A percentile compares a stretch with the other conserved stretches of the same genome.
Evolutionary conservation across 1,139 yeast genomes (phyloP).

Genomic region (Candida mesenterica): DNA sequence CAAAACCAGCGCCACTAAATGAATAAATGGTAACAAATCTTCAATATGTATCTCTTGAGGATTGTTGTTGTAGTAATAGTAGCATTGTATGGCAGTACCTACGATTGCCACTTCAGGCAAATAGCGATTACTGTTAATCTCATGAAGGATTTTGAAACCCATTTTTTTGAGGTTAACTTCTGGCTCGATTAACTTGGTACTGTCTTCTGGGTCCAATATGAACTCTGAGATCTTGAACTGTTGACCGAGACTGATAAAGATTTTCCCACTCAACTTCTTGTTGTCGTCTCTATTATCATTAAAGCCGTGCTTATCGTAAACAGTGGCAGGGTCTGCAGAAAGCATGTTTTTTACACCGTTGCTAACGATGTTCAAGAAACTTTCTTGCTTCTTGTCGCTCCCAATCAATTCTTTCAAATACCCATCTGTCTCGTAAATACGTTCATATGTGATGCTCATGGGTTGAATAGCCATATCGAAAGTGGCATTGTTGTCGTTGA

Average conservation of each 20-base stretch:
- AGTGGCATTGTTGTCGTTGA: slow-evolving; percentile 42
- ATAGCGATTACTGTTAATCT: slow-evolving; percentile 35
- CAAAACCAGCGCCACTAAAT: slow-evolving; percentile 23
- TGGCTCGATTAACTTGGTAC: slow-evolving; percentile 15
- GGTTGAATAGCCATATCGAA: slow-evolving; percentile 53
- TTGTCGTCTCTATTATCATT: slow-evolving; percentile 26
- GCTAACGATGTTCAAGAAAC: slow-evolving; percentile 34
- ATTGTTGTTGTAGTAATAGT: slow-evolving; percentile 23
- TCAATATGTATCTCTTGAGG: slow-evolving; percentile 17
- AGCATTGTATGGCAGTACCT: slow-evolving; percentile 38
- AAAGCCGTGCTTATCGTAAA: slow-evolving; percentile 17
- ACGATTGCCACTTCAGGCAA: slow-evolving; percentile 41
- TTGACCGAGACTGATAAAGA: slow-evolving; percentile 39
- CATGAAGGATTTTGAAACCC: slow-evolving; percentile 43
- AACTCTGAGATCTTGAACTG: slow-evolving; percentile 31
- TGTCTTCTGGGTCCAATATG: slow-evolving; percentile 12
- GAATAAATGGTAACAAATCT: slow-evolving; percentile 31
- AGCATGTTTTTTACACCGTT: slow-evolving; percentile 36
- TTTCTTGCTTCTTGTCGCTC: slow-evolving; percentile 53
- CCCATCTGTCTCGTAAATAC: slow-evolving; percentile 65
- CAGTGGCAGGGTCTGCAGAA: slow-evolving; percentile 7
- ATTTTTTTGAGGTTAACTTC: slow-evolving; percentile 39
- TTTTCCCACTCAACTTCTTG: slow-evolving; percentile 35
- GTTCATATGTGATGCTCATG: slow-evolving; percentile 60
- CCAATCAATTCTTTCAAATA: slow-evolving; percentile 62